phyloP scores from a whole-genome alignment of 2,329 filamentous ascomycete genomes.

The Colletotrichum cordylinicola region DNA sequence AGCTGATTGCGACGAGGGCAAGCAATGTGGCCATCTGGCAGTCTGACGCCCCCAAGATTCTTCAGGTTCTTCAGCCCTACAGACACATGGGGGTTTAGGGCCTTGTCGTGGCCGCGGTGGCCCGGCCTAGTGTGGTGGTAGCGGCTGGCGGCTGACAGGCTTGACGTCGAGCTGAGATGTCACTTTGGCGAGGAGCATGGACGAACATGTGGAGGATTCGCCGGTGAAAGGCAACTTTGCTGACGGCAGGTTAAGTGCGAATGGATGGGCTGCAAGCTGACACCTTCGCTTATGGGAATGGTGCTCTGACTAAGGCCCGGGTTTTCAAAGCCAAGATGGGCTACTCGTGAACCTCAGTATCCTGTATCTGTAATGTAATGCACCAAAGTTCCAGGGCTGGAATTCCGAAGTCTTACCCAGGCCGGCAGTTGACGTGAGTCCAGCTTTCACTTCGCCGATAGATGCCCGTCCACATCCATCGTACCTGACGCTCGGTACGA shows the following conservation, averaged over 20 bases:
- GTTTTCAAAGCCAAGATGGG: neutral
- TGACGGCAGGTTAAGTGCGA: neutral
- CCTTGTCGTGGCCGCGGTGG: neutral
- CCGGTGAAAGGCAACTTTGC: neutral
- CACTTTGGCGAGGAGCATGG: neutral
- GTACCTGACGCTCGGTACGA: neutral
- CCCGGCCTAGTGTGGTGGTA: neutral
- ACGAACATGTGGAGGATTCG: neutral
- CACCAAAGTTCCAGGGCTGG: neutral
- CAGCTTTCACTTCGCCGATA: neutral
- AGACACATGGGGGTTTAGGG: neutral
- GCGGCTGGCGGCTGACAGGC: neutral
- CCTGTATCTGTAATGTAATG: neutral
- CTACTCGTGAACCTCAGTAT: neutral
- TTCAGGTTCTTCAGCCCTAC: slow-evolving; percentile 12
- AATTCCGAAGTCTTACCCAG: neutral
- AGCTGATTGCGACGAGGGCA: neutral
- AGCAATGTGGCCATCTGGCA: neutral
- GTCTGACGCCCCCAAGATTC: neutral
- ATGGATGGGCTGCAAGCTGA: neutral
- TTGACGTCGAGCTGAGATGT: neutral
- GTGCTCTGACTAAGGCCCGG: neutral
- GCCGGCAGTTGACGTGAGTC: neutral
- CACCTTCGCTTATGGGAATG: neutral
- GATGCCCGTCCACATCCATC: neutral